Evolutionary conservation across 2,329 filamentous ascomycete species (phyloP).

Genomic region (Paecilomyces niveus): DNA sequence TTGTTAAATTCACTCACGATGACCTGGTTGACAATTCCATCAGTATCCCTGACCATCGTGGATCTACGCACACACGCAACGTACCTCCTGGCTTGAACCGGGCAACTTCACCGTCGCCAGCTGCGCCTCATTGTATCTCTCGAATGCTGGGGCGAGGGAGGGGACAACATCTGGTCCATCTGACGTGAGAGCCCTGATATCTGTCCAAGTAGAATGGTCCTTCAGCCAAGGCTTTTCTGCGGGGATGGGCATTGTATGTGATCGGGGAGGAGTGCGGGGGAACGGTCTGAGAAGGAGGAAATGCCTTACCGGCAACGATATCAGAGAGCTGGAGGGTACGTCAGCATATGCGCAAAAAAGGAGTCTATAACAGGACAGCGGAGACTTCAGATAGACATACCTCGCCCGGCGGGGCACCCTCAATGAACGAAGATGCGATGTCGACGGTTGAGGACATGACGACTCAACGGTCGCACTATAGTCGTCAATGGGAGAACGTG

Average conservation of each 20-base stretch:
- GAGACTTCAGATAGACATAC: conserved; percentile 43
- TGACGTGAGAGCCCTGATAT: conserved; percentile 79
- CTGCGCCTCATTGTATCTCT: conserved; percentile 95
- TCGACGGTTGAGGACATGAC: conserved; percentile 44
- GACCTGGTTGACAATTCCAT: conserved; percentile 38
- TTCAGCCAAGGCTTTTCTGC: background rate
- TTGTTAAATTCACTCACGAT: conserved; percentile 83
- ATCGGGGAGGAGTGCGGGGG: conserved; percentile 1
- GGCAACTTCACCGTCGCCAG: conserved; percentile 84
- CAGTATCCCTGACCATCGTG: conserved; percentile 4
- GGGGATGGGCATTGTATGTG: background rate
- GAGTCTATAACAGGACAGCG: conserved; percentile 1
- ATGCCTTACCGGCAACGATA: conserved; percentile 67
- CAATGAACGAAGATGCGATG: conserved; percentile 76
- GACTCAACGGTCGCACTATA: background rate
- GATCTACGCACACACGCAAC: conserved; percentile 10
- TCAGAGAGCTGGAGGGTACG: conserved; percentile 62
- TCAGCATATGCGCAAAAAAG: background rate
- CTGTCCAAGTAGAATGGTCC: conserved; percentile 39
- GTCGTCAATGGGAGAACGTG: conserved; percentile 3
- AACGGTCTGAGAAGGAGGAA: conserved; percentile 10
- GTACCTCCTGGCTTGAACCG: conserved; percentile 70
- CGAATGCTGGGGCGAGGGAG: conserved; percentile 73
- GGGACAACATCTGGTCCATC: conserved; percentile 61
- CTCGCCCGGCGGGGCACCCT: conserved; percentile 93